Base-by-base conservation (phyloP, 1,284 basidiomycete genomes). In the Clitocybe nebularis region DNA sequence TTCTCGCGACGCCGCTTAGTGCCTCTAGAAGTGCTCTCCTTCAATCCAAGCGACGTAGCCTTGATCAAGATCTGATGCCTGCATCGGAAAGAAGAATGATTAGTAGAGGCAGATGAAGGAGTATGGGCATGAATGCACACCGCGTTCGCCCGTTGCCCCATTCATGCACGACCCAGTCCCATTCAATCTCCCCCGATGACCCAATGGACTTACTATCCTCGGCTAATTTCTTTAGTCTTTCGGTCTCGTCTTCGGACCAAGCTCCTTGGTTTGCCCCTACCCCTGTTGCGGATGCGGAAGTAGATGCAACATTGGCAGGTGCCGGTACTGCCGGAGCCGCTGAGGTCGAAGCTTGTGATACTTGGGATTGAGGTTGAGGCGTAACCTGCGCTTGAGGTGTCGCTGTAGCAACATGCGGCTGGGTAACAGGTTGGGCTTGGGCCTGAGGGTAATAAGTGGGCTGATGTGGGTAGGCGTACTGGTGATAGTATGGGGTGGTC, bases 51-150 rank as follows among this genome's bases (percentile, higher is more conserved):
- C n/a, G 73, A 67, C 1, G 82, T 87, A 3, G 85, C 86, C 58
- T 86, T 87, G 48, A 86, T 74, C 22, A 88, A 64, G 40, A 89
- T 87, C 59, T 89, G 85, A 53, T 86, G 84, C 54, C 84, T 88
- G 51, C 5, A 45, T 11, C 14, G 36, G 41, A 14, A 23, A 14
- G 29, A 28, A 23, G 35, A 41, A 50, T 28, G 25, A 19, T 41
- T 20, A 40, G 40, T 9, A 7, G 36, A 23, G 45, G 44, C 36
- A 39, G 22, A 4, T n/a, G 16, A 23, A 20, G 22, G 45, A 6
- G 6, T 33, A 8, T 9, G 26, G 22, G 28, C 37, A 24, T 39
- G 34, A 28, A 44, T 34, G 59, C 65, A 28, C 48, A 84, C 85
- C 81, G 78, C 41, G 86, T 79, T 40, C 86, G 70, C 33, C 74